These are phyloP conservation scores for Thinopyrum elongatum DNA, from an alignment of 176 grass and related monocot species.

Conservation along the genomic window DNA sequence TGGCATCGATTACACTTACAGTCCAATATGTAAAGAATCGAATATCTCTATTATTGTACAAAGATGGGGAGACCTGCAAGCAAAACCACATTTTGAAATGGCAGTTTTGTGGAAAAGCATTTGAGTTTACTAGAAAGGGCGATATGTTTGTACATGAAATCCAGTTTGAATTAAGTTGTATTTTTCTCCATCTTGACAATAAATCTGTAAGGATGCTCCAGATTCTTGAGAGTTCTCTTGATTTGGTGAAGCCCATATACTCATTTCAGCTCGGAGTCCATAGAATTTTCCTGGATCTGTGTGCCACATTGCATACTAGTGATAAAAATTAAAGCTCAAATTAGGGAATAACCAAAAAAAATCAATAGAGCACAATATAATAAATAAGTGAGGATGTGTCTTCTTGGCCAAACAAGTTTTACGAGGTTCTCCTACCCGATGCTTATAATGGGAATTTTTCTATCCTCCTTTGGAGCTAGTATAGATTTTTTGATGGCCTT, in stretches of 20 bases:
- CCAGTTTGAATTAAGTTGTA: not conserved
- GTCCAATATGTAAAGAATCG: conserved; percentile 43
- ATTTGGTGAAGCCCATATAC: conserved; percentile 21
- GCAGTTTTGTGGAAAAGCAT: not conserved
- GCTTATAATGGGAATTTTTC: not conserved
- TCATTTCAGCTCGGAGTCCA: conserved; percentile 29
- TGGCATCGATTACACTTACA: not conserved
- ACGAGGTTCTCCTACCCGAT: not conserved
- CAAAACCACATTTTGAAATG: not conserved
- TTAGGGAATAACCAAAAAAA: not conserved
- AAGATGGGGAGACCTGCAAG: conserved; percentile 6
- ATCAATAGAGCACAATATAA: not conserved
- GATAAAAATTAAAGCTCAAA: not conserved
- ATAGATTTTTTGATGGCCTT: not conserved
- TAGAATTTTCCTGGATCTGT: not conserved
- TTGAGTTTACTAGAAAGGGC: not conserved
- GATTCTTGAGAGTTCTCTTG: conserved; percentile 1
- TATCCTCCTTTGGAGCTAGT: not conserved
- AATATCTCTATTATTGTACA: conserved; percentile 26
- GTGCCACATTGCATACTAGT: not conserved
- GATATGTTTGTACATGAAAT: conserved; percentile 21
- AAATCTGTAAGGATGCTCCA: conserved; percentile 14
- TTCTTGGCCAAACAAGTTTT: not conserved
- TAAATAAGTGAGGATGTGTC: not conserved
- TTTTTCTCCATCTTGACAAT: not conserved